Evolutionary conservation across 1,284 basidiomycete species (phyloP), one percentile per base, ranked within the genome.

Genomic region (Chondrostereum purpureum): DNA sequence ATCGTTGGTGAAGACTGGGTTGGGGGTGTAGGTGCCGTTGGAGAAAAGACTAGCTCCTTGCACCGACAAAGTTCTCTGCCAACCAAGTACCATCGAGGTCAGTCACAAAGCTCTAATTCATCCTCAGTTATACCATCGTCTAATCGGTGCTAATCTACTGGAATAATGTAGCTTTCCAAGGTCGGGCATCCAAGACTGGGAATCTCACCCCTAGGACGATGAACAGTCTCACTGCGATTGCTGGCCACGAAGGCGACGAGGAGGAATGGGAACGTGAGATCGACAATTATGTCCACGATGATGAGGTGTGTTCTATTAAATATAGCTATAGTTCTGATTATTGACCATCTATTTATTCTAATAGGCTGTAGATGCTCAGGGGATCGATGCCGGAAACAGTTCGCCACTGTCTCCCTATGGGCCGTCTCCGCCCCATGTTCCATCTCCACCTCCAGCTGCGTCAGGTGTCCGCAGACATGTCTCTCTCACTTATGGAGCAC

Each of bases 191-290:
- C 40, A 77, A 78, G 58, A 59, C 75, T 10, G 83, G 83, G 18
- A 80, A 69, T 53, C 60, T 73, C 52, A 83, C 83, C 19, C 82
- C 84, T 23, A 79, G 83, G 48, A 77, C 77, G n/a, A 67, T 89
- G 63, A 89, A 87, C 57, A 88, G 83, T 60, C 75, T 90, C 43
- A 76, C 82, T 34, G 83, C 83, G 45, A 90, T 90, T 61, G 78
- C 83, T 42, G 87, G 87, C 38, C 85, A 88, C 56, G 86, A 88
- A 55, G 85, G 80, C 54, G 86, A 89, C 50, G 87, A 90, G 61
- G 87, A 88, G 53, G 83, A 86, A 49, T 90, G 88, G 87, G 85
- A 87, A 59, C 68, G 72, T 36, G 79, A 80, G 24, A 73, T 82
- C 57, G 72, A 71, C 12, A 78, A 76, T 50, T 58, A 65, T 45